Base-by-base conservation (phyloP, 257 asterid genomes). In the Nicotiana noctiflora region DNA sequence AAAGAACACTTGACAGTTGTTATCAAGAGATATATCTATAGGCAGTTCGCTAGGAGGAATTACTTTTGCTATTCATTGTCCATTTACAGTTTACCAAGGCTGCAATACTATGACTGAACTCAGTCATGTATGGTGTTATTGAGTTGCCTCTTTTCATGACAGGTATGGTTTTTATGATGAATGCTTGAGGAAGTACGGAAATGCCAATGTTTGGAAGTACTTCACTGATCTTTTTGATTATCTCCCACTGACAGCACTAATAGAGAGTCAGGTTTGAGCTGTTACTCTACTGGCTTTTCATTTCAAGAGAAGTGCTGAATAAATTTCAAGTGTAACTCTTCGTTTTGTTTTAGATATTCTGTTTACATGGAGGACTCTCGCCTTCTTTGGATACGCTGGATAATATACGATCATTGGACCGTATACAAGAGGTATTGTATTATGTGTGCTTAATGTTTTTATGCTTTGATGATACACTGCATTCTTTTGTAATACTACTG, bases 321-420 rank as follows among this genome's bases (percentile, higher is more conserved):
- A 61, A 15, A 66, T 62, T 57, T 79, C 65, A 34, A 19, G 37
- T 2, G 1, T 44, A 13, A 19, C 77, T 40, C 77, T 68, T 83
- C 17, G 15, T 79, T 37, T 5, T 77, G 66, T 75, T 81, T 86
- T 82, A 95, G 99, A 65, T 95, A 82, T 95, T 95, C 89, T 95
- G 99, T 85, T 89, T 95, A 88, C 99, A 95, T 83, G 98, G 99
- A 46, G 99, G 99, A 76, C 99, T 95, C 82, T 95, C 99, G 25
- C 99, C 99, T 10, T 95, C 99, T 75, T 89, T 95, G 81, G 99
- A 95, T 82, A 93, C 99, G 61, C 92, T 95, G 52, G 99, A 95
- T 80, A 95, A 95, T 77, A 89, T 95, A 53, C 93, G 97, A 82
- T 87, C 98, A 25, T 83, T 95, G 84, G 99, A 95, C 82, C 99